Conservation (phyloP, 2,329 filamentous ascomycete genomes). For the Cyclaneusma minus region DNA sequence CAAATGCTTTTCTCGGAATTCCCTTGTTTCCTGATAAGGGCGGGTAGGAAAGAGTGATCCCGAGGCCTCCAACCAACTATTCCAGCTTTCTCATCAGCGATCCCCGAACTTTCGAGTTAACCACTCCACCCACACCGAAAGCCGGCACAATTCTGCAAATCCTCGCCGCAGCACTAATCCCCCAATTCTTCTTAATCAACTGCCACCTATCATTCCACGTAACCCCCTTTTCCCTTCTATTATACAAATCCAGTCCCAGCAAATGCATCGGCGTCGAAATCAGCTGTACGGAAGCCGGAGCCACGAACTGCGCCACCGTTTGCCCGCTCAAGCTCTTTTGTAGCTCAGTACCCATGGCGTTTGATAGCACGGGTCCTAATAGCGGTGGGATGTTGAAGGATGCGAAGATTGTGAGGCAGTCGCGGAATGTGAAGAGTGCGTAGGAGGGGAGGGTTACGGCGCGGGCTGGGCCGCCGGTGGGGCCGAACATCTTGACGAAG, state of each 20-base stretch:
- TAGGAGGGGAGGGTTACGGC: slow-evolving; percentile 57
- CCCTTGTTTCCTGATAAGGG: too few species aligned
- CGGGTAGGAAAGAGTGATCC: too few species aligned
- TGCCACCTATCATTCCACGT: slow-evolving; percentile 44
- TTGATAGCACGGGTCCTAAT: slow-evolving; percentile 52
- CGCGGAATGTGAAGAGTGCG: slow-evolving; percentile 63
- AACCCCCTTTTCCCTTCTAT: slow-evolving; percentile 34
- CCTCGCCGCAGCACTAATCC: slow-evolving; percentile 54
- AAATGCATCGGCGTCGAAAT: slow-evolving; percentile 73
- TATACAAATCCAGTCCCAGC: slow-evolving; percentile 75
- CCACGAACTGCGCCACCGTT: slow-evolving; percentile 61
- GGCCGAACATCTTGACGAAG: slow-evolving; percentile 72
- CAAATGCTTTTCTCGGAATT: too few species aligned
- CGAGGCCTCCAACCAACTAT: too few species aligned
- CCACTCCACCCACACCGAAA: slow-evolving; percentile 76
- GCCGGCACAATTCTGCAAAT: slow-evolving; percentile 79
- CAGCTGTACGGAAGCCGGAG: slow-evolving; percentile 66
- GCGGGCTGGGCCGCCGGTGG: slow-evolving; percentile 31
- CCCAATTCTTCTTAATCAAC: slow-evolving; percentile 61
- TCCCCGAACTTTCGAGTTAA: slow-evolving; percentile 59
- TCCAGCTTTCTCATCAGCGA: slow-evolving; percentile 49
- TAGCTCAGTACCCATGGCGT: slow-evolving; percentile 35
- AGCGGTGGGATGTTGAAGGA: slow-evolving; percentile 79
- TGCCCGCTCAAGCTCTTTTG: slow-evolving; percentile 33
- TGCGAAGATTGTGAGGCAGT: slow-evolving; percentile 81